A percentile compares a stretch with the other conserved stretches of the same genome.
Conservation (phyloP, 2,329 filamentous ascomycete species). For the Colletotrichum coccodes region DNA sequence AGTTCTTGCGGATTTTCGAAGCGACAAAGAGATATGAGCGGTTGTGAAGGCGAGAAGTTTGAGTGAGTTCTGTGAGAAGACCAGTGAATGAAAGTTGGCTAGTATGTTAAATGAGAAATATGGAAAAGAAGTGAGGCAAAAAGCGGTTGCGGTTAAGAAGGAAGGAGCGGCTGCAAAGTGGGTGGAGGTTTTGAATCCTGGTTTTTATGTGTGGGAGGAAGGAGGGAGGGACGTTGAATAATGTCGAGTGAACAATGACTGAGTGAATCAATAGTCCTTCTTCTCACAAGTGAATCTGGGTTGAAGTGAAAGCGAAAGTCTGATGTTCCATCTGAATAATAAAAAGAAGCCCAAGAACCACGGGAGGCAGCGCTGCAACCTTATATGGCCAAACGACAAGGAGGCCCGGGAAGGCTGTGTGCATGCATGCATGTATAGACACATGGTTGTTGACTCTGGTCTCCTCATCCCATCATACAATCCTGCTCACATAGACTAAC, state of each 20-base stretch:
- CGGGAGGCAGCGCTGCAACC: constrained; percentile 22
- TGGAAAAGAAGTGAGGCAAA: neutral
- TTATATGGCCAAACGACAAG: constrained; percentile 22
- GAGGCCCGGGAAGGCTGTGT: neutral
- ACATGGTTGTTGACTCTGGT: constrained; percentile 14
- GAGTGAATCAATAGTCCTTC: neutral
- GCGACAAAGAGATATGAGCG: neutral
- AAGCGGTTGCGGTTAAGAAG: neutral
- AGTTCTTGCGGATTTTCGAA: neutral
- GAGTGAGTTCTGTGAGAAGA: neutral
- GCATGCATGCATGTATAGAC: neutral
- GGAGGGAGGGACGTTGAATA: neutral
- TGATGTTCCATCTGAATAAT: constrained; percentile 13
- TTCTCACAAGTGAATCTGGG: neutral
- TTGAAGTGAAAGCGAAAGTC: constrained; percentile 5
- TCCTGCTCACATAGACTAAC: neutral
- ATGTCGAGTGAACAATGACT: neutral
- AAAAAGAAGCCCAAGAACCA: neutral
- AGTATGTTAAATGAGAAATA: neutral
- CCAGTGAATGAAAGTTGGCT: neutral
- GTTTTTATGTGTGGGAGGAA: neutral
- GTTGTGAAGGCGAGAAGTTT: neutral
- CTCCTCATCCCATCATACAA: constrained; percentile 3
- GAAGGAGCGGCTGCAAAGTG: neutral
- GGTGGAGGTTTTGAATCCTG: neutral